Evolutionary conservation across 176 grass and related monocot genomes (phyloP).

Genomic region (Aegilops umbellulata): DNA sequence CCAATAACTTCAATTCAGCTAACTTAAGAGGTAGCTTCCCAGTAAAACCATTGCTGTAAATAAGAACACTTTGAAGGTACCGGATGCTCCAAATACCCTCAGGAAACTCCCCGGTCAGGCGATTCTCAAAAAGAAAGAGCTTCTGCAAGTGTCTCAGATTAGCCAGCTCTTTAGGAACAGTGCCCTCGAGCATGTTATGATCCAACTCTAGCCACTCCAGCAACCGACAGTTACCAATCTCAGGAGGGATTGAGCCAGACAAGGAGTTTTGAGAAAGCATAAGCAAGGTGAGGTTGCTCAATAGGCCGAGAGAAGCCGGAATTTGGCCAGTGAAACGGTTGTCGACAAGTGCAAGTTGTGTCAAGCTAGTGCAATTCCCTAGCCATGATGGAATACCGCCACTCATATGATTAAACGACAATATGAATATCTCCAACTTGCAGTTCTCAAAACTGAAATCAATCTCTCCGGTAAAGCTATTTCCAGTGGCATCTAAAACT

Average conservation of each 20-base stretch:
- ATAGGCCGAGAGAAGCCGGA: conserved; percentile 48
- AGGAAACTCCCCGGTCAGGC: conserved; percentile 55
- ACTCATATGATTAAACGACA: conserved; percentile 53
- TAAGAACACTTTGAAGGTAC: conserved; percentile 30
- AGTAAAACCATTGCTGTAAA: conserved; percentile 1
- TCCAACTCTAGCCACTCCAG: conserved; percentile 11
- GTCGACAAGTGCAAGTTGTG: conserved; percentile 23
- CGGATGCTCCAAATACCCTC: conserved; percentile 64
- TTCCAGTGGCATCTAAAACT: conserved; percentile 34
- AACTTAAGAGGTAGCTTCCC: conserved; percentile 7
- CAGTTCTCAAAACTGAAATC: conserved; percentile 49
- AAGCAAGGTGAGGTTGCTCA: conserved; percentile 55
- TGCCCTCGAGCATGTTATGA: background rate
- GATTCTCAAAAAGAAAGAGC: conserved; percentile 3
- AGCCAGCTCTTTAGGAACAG: conserved; percentile 17
- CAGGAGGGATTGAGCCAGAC: conserved; percentile 36
- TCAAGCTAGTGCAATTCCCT: conserved; percentile 56
- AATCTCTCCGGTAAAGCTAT: conserved; percentile 61
- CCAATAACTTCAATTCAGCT: background rate
- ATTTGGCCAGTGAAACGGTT: conserved; percentile 61
- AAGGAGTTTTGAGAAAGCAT: conserved; percentile 66
- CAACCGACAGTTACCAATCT: conserved; percentile 21
- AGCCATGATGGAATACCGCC: conserved; percentile 54
- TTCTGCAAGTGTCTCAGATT: conserved; percentile 13
- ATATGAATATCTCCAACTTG: conserved; percentile 46